Percentiles rank a stretch among this genome's conserved stretches.
These are phyloP conservation scores for Boletus subparvulus DNA, from an alignment of 768 basidiomycete genomes.

Conservation along the genomic window DNA sequence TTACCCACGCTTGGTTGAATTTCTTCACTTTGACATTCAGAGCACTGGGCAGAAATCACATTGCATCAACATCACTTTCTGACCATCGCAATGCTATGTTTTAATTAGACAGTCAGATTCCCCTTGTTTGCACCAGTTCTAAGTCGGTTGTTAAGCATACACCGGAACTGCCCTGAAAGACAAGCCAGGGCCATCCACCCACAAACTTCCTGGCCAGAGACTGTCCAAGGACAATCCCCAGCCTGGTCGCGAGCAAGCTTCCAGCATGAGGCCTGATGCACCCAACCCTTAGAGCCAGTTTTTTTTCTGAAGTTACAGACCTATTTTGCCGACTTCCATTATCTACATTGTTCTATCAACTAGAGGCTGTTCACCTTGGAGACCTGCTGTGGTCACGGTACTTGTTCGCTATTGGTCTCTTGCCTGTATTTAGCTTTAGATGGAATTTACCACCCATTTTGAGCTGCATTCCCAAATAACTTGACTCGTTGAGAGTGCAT, in stretches of 20 bases:
- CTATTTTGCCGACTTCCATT: conserved; percentile 81
- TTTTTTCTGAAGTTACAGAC: conserved; percentile 80
- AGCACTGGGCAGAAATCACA: conserved; percentile 83
- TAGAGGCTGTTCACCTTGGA: conserved; percentile 82
- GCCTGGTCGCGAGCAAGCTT: neutral
- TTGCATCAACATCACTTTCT: conserved; percentile 69
- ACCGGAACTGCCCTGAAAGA: conserved; percentile 54
- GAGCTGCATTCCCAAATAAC: conserved; percentile 87
- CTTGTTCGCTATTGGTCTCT: conserved; percentile 84
- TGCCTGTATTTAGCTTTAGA: conserved; percentile 83
- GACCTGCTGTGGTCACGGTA: conserved; percentile 73
- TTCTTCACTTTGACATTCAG: conserved; percentile 82
- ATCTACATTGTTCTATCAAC: conserved; percentile 79
- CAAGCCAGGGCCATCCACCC: conserved; percentile 52
- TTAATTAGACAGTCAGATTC: conserved; percentile 85
- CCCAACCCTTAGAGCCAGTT: conserved; percentile 80
- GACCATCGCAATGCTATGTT: conserved; percentile 35
- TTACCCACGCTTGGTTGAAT: conserved; percentile 73
- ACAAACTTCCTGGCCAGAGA: conserved; percentile 38
- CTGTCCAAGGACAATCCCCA: conserved; percentile 54
- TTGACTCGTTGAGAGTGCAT: conserved; percentile 76
- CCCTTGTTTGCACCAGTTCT: conserved; percentile 80
- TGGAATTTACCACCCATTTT: conserved; percentile 79
- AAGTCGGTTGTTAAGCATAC: conserved; percentile 69
- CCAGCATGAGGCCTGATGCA: too few species aligned